phyloP scores from a whole-genome alignment of 345 rosid species.

The Populus nigra region DNA sequence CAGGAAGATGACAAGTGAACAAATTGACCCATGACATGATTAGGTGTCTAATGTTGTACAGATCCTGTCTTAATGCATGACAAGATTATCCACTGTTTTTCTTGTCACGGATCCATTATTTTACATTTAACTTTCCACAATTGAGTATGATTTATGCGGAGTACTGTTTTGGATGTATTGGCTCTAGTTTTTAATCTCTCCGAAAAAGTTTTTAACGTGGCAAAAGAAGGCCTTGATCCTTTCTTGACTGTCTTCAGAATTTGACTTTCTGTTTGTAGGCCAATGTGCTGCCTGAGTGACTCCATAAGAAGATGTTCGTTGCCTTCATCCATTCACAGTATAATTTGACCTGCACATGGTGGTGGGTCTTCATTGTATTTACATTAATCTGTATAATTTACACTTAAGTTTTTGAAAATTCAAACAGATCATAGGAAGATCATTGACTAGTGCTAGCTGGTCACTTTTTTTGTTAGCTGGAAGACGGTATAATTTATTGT shows the following conservation, averaged over 20 bases:
- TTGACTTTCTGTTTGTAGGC: slow-evolving; percentile 17
- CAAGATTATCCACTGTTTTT: slow-evolving; percentile 10
- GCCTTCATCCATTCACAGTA: too few species aligned
- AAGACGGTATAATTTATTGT: background rate
- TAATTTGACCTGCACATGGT: slow-evolving; percentile 9
- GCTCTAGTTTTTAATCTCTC: background rate
- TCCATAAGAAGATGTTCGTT: background rate
- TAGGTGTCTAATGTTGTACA: too few species aligned
- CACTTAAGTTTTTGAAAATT: too few species aligned
- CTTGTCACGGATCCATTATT: slow-evolving; percentile 37
- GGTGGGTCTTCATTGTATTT: too few species aligned
- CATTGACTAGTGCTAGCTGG: too few species aligned
- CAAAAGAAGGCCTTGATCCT: background rate
- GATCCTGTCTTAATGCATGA: background rate
- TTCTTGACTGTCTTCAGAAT: background rate
- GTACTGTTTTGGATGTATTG: background rate
- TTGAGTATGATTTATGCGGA: background rate
- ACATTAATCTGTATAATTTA: too few species aligned
- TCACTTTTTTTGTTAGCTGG: too few species aligned
- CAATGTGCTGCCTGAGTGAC: slow-evolving; percentile 6
- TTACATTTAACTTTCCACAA: background rate
- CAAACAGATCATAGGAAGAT: too few species aligned
- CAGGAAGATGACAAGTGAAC: too few species aligned
- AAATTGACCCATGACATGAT: too few species aligned
- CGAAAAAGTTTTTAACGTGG: too few species aligned